Evolutionary conservation across 163 green algal species (phyloP).

Genomic region (Trebouxiophyceae sp.): DNA sequence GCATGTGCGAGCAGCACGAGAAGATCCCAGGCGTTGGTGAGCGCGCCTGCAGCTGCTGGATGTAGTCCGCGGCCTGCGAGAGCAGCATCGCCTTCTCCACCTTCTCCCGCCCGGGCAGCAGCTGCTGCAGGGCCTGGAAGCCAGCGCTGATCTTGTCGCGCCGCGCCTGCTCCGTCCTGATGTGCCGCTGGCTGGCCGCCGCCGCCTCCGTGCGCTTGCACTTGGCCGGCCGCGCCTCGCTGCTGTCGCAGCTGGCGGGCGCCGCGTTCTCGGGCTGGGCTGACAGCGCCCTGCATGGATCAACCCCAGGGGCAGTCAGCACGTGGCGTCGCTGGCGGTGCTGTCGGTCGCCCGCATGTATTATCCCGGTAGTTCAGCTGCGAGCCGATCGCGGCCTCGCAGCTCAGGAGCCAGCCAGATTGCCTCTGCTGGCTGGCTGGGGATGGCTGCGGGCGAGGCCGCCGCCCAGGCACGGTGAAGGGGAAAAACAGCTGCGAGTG

Average conservation of each 20-base stretch:
- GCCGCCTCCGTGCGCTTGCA: background rate
- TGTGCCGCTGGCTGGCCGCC: constrained; percentile 8
- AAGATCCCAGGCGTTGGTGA: background rate
- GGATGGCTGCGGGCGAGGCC: too few relatives aligned
- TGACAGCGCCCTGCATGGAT: too few relatives aligned
- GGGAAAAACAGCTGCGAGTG: too few relatives aligned
- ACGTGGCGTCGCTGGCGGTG: too few relatives aligned
- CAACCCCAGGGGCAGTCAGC: too few relatives aligned
- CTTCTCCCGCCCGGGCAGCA: constrained; percentile 11
- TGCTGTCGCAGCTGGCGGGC: background rate
- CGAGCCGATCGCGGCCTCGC: too few relatives aligned
- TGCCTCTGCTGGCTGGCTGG: too few relatives aligned
- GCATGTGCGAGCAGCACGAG: background rate
- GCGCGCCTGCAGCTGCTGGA: constrained; percentile 14
- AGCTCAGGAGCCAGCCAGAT: too few relatives aligned
- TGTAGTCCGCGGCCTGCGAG: constrained; percentile 7
- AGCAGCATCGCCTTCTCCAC: constrained; percentile 18
- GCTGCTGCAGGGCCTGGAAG: constrained; percentile 8
- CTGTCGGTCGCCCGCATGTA: too few relatives aligned
- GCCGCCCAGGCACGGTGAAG: too few relatives aligned
- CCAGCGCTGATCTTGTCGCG: constrained; percentile 15
- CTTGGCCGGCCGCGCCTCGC: background rate
- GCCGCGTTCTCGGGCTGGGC: too few relatives aligned
- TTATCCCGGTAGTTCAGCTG: too few relatives aligned
- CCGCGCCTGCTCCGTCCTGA: constrained; percentile 12